Evolutionary conservation across 176 grass and related monocot species (phyloP), one percentile per base, ranked within the genome.

Genomic region (Cenchrus americanus): DNA sequence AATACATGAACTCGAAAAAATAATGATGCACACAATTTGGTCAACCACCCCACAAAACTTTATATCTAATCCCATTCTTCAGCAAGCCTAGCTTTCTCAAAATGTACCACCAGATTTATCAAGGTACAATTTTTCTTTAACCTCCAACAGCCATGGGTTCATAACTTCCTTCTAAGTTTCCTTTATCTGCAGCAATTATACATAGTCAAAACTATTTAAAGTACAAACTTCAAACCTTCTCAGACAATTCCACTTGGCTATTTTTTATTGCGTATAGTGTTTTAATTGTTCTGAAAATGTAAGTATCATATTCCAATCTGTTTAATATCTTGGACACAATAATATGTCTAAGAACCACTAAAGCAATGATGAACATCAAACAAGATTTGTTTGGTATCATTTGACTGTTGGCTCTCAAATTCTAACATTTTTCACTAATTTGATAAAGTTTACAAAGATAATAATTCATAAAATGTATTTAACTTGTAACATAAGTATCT

Each of bases 381-480:
- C 50, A 84, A 10, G 2, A 42, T 17, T 67, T 59, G 34, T 49
- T n/a, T 65, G 8, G 54, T 24, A 69, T 15, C 32, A 81, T 12
- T 54, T 62, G 10, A 40, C 77, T 43, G 13, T 14, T 57, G 27
- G 0, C 6, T 15, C 54, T 73, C 72, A 30, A 79, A 24, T 44
- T 5, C 3, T 67, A 80, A 59, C 69, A 51, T 24, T 19, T 18
- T 6, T 41, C 22, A 53, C 23, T 44, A 57, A 42, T 81, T 24
- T 75, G 57, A 62, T 46, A 26, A 77, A 90, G 26, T 40, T 76
- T 59, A 18, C 59, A 51, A 82, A 40, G 5, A 76, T 37, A 24
- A 67, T n/a, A 61, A 76, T 40, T 84, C 75, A 60, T 62, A 82
- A 8, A 66, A 26, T 61, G 37, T 32, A 61, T 85, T 57, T 49